phyloP scores from a whole-genome alignment of 139 green algal species.

The Raphidocelis subcapitata region DNA sequence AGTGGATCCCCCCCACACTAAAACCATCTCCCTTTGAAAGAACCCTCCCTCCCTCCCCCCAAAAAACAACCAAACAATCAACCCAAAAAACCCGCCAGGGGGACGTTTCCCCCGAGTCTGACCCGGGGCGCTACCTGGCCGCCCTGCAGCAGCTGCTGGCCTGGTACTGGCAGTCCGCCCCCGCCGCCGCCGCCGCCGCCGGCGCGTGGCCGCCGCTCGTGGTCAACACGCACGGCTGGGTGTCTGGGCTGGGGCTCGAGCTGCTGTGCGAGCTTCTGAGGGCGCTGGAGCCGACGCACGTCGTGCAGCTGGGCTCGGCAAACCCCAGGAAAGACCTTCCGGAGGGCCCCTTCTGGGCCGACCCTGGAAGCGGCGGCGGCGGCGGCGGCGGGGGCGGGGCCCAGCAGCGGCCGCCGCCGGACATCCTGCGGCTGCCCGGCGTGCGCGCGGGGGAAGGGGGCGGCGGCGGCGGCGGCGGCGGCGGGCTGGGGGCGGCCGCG shows the following conservation, averaged over 20 bases:
- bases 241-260: conserved; percentile 80
- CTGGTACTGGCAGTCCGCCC: conserved; percentile 37
- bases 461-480: background rate
- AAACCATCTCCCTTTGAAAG: background rate
- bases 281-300: conserved; percentile 44
- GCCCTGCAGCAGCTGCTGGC: conserved; percentile 46
- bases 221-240: conserved; percentile 87
- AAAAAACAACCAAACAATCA: background rate
- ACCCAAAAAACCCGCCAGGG: conserved; percentile 53
- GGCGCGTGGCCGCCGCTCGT: conserved; percentile 58
- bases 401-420: background rate
- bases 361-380: conserved; percentile 17
- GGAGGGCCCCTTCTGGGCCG: conserved; percentile 12
- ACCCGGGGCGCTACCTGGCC: conserved; percentile 65
- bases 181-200: conserved; percentile 17
- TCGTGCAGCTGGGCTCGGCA: conserved; percentile 31
- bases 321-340: conserved; percentile 63
- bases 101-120: conserved; percentile 60
- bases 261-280: conserved; percentile 58
- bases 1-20: too few relatives aligned
- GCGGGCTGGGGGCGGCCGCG: too few relatives aligned
- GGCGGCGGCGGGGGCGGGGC: background rate
- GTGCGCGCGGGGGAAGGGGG: background rate
- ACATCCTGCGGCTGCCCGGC: too few relatives aligned
- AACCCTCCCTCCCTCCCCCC: background rate